Base-by-base conservation (phyloP, 2,329 filamentous ascomycete genomes). In the Curvularia spicifera region DNA sequence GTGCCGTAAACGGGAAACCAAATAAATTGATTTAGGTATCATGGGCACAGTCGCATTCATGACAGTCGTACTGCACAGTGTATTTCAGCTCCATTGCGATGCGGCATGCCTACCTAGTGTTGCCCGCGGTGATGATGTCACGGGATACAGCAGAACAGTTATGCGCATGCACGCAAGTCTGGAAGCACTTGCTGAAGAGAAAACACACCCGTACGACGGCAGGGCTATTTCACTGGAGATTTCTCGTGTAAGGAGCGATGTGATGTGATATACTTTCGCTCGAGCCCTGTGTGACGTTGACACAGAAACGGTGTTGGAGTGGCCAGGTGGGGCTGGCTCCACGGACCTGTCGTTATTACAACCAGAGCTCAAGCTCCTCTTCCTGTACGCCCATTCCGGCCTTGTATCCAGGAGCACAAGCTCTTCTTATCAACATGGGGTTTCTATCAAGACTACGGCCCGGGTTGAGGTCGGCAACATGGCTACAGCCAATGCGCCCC, bases 391-490 rank as follows among this genome's bases (percentile, higher is more conserved):
- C 31, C 43, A 49, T 37, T 10, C 8, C 13, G 22, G 28, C 28
- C 50, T 35, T 26, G 31, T 20, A 18, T 18, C 26, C 5, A 55
- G 44, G 51, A 33, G 10, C 29, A 40, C 8, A 45, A 13, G 2
- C 15, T 6, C n/a, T 6, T 29, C 24, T 13, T 42, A 7, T 26
- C 46, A 42, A 20, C 3, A 55, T 58, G 51, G 39, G 51, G 7
- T 28, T 62, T 37, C 46, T 57, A 31, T 52, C 49, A 28, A 61
- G 48, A 42, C 15, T 68, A 52, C 65, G 66, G 60, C 51, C 63
- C 56, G 42, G 51, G 40, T 26, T 60, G 42, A 64, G 26, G n/a
- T 47, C 53, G 44, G 40, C 5, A n/a, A 2, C 18, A 15, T 29
- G 33, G 13, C 13, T 15, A 18, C 15, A 22, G 35, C 9, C 15